Base-by-base conservation (phyloP, 768 basidiomycete genomes). In the Mycena albidolilacea region DNA sequence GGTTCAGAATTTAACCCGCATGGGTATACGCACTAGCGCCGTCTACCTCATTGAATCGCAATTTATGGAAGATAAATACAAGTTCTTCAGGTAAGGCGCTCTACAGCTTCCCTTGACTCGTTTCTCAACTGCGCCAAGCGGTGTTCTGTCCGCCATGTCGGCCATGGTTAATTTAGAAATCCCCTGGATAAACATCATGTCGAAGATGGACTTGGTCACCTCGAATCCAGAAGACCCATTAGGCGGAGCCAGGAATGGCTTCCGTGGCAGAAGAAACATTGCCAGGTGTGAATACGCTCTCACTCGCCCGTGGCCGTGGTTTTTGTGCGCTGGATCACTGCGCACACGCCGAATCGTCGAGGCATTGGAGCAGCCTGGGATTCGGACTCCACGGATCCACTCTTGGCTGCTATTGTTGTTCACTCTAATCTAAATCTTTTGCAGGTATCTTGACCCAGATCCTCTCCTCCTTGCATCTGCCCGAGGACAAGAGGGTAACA, bases 61-160 rank as follows among this genome's bases (percentile, higher is more conserved):
- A 77, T 99, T 99, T 84, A 99, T 99, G 96, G 98, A 99, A 83
- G 98, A 99, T 82, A 93, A 94, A 75, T 95, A 96, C 82, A 99
- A 99, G 79, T 99, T 98, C 84, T 99, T 99, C 83, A 94, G 94
- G 95, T 92, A 61, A 43, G 76, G 58, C 39, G 41, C 64, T 39
- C 30, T 35, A 67, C 64, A 69, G 55, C 69, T 65, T 39, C 15
- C 64, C 35, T 21, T 55, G 35, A 59, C 46, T 52, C 23, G n/a
- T 8, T 35, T 19, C 43, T 48, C 72, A 67, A 41, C 73, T 67
- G 41, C 17, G 41, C 59, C 76, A 76, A 96, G 96, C 70, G 98
- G 98, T 21, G 97, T 99, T 9, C 87, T 99, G 69, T 95, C 95
- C 54, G 98, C 98, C 38, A 98, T 99, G 98, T 97, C 95, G 46